Percentiles rank a stretch among this genome's conserved stretches.
These are phyloP conservation scores for Mrakiaceae sp. DNA, from an alignment of 1,284 basidiomycete species.

Conservation along the genomic window DNA sequence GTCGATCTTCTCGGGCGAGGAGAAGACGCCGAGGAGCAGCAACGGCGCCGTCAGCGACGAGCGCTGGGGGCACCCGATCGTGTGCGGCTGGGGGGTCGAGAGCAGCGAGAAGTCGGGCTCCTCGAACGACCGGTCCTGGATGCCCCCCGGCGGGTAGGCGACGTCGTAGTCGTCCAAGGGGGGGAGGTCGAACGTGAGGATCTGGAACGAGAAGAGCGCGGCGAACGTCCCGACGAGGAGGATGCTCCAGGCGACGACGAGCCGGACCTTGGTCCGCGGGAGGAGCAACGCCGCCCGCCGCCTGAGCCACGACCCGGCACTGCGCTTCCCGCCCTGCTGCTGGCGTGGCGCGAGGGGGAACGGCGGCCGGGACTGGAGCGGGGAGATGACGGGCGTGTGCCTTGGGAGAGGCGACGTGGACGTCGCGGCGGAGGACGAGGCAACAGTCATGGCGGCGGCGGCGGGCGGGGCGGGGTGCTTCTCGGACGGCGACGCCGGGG, in stretches of 20 bases:
- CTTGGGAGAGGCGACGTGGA: background rate
- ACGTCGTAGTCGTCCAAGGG: conserved; percentile 12
- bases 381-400: conserved; percentile 1
- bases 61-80: conserved; percentile 30
- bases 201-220: conserved; percentile 5
- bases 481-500: too few relatives aligned
- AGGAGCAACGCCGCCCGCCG: background rate
- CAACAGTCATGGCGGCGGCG: too few relatives aligned
- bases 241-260: background rate
- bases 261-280: background rate
- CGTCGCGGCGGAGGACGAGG: background rate
- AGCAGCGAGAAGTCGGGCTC: conserved; percentile 35
- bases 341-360: background rate
- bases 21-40: conserved; percentile 34
- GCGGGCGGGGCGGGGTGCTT: too few relatives aligned
- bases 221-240: background rate
- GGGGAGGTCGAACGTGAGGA: conserved; percentile 11
- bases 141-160: background rate
- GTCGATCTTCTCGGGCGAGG: conserved; percentile 24
- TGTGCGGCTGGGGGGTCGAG: conserved; percentile 29
- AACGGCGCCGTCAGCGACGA: conserved; percentile 18
- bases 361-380: conserved; percentile 5
- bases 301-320: background rate
- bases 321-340: background rate
- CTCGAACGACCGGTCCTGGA: conserved; percentile 14